Percentiles rank a stretch among this genome's conserved stretches.
phyloP scores from a whole-genome alignment of 768 basidiomycete species.

The Filobasidium wieringae region DNA sequence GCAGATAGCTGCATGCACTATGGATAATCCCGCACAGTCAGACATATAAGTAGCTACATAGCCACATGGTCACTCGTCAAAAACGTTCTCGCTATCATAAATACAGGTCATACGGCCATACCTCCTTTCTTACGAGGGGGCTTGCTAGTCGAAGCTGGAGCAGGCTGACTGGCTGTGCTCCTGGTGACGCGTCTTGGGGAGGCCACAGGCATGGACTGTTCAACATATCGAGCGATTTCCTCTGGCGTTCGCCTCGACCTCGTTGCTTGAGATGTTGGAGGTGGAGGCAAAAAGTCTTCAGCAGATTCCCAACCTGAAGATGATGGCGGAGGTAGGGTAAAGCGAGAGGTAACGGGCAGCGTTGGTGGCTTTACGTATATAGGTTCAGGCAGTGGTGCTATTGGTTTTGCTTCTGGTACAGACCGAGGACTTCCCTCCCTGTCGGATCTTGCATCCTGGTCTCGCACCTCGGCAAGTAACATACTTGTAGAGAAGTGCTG shows the following conservation, averaged over 20 bases:
- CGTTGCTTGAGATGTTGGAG: constrained; percentile 20
- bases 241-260: background rate
- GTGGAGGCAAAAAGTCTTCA: constrained; percentile 32
- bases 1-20: too few species aligned
- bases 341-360: constrained; percentile 8
- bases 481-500: too few species aligned
- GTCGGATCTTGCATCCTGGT: too few species aligned
- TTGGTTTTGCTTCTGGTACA: constrained; percentile 10
- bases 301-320: constrained; percentile 29
- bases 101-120: background rate
- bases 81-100: too few species aligned
- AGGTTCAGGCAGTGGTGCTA: background rate
- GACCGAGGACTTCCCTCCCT: background rate
- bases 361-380: background rate
- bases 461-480: too few species aligned
- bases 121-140: background rate
- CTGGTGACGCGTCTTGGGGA: background rate
- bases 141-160: background rate
- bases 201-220: too few species aligned
- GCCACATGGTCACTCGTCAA: too few species aligned
- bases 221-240: too few species aligned
- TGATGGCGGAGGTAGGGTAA: constrained; percentile 27
- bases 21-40: too few species aligned
- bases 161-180: background rate
- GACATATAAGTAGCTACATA: too few species aligned